Conservation (phyloP, 1,284 basidiomycete species). For the Trichosporon faecale region DNA sequence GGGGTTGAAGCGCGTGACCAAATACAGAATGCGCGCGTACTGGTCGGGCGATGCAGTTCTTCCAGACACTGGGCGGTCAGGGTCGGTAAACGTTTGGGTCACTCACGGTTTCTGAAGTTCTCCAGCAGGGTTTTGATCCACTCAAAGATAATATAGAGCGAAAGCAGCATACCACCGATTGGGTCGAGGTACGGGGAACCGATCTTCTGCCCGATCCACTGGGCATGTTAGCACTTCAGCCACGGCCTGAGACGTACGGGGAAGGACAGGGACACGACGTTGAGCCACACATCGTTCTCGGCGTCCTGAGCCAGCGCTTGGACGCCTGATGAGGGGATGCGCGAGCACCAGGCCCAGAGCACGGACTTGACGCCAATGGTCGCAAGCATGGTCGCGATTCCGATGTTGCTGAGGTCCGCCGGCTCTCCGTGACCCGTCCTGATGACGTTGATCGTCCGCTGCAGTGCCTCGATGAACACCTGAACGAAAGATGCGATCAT, state of each 20-base stretch:
- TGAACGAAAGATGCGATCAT: constrained; percentile 58
- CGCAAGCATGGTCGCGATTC: constrained; percentile 55
- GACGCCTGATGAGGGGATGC: constrained; percentile 48
- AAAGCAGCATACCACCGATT: constrained; percentile 54
- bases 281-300: constrained; percentile 58
- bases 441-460: constrained; percentile 29
- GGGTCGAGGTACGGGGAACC: constrained; percentile 52
- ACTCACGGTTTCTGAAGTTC: constrained; percentile 53
- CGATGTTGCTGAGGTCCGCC: constrained; percentile 47
- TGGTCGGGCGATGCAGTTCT: constrained; percentile 41
- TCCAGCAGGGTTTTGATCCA: constrained; percentile 53
- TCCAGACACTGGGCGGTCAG: constrained; percentile 39
- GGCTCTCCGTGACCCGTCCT: constrained; percentile 40
- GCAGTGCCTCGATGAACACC: constrained; percentile 55
- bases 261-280: constrained; percentile 58
- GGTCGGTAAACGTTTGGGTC: background rate
- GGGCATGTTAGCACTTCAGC: constrained; percentile 20
- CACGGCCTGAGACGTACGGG: constrained; percentile 50
- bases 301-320: constrained; percentile 56
- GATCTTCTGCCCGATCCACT: constrained; percentile 47
- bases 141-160: constrained; percentile 54
- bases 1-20: constrained; percentile 53
- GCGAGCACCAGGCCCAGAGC: constrained; percentile 53
- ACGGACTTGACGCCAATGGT: constrained; percentile 58
- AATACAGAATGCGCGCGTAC: constrained; percentile 53